Conservation (phyloP, 108 stramenopile species). For the Asterionellopsis glacialis region DNA sequence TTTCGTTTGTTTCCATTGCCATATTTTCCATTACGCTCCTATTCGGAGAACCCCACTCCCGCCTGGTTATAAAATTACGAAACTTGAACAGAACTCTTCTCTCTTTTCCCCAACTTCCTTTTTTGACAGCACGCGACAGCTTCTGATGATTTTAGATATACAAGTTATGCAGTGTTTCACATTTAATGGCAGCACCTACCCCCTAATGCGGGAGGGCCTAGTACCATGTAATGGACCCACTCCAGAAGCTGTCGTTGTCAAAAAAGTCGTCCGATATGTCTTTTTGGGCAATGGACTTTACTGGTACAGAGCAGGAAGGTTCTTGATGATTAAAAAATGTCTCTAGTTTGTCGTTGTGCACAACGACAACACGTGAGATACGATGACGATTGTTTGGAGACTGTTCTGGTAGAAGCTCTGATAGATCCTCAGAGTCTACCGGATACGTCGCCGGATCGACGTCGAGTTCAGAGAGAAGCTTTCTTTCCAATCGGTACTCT, state of each 20-base stretch:
- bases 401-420: slow-evolving; percentile 19
- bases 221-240: slow-evolving; percentile 88
- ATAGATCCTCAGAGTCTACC: slow-evolving; percentile 25
- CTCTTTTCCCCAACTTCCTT: too few species aligned
- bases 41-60: too few species aligned
- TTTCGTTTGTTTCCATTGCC: too few species aligned
- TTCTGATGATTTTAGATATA: too few species aligned
- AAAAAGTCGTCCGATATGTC: slow-evolving; percentile 53
- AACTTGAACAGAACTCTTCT: too few species aligned
- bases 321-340: slow-evolving; percentile 53
- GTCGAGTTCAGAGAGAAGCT: slow-evolving; percentile 38
- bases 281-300: slow-evolving; percentile 3
- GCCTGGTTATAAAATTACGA: too few species aligned
- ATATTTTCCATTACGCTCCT: too few species aligned
- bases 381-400: slow-evolving; percentile 35
- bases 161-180: too few species aligned
- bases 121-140: too few species aligned
- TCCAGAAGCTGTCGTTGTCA: slow-evolving; percentile 90
- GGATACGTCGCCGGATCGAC: slow-evolving; percentile 30
- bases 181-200: not conserved
- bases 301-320: slow-evolving; percentile 12
- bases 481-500: slow-evolving; percentile 73
- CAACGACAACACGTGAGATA: slow-evolving; percentile 77
- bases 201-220: slow-evolving; percentile 14
- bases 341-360: slow-evolving; percentile 74